Evolutionary conservation across 23 red algal species (phyloP).

Genomic region (Gracilariopsis chorda): DNA sequence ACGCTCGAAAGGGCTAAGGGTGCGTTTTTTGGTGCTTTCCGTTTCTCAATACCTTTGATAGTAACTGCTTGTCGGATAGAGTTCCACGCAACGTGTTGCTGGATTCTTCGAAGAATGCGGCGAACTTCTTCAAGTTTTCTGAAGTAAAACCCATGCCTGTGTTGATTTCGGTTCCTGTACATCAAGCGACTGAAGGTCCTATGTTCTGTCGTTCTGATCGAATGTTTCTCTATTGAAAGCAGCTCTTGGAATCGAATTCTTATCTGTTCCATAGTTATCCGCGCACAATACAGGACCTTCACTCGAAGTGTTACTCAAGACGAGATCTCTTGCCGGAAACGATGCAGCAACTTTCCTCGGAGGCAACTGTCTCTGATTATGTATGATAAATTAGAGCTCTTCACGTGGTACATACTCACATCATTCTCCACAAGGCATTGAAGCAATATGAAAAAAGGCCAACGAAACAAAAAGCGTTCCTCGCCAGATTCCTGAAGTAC

Average conservation of each 20-base stretch:
- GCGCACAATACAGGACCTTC: background rate
- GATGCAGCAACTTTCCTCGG: too few relatives aligned
- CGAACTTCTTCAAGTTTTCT: constrained; percentile 44
- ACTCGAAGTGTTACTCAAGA: too few relatives aligned
- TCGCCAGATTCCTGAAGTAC: too few relatives aligned
- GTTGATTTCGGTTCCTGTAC: constrained; percentile 49
- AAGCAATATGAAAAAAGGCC: too few relatives aligned
- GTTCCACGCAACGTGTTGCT: constrained; percentile 16
- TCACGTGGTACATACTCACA: background rate
- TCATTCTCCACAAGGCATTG: background rate
- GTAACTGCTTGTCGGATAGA: background rate
- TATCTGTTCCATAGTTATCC: background rate
- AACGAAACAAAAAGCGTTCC: too few relatives aligned
- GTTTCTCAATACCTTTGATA: background rate
- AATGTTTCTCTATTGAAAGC: background rate
- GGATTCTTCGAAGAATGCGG: background rate
- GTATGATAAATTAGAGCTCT: too few relatives aligned
- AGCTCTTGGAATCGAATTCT: background rate
- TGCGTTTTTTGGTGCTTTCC: background rate
- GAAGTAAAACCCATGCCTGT: constrained; percentile 52
- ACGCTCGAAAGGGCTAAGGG: constrained; percentile 33
- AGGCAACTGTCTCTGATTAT: too few relatives aligned
- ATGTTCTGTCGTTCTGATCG: constrained; percentile 15
- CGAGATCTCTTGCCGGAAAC: too few relatives aligned
- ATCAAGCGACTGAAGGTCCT: constrained; percentile 34